Evolutionary conservation across 108 stramenopile species (phyloP).

Genomic region (Mayamaea pseudoterrestris): DNA sequence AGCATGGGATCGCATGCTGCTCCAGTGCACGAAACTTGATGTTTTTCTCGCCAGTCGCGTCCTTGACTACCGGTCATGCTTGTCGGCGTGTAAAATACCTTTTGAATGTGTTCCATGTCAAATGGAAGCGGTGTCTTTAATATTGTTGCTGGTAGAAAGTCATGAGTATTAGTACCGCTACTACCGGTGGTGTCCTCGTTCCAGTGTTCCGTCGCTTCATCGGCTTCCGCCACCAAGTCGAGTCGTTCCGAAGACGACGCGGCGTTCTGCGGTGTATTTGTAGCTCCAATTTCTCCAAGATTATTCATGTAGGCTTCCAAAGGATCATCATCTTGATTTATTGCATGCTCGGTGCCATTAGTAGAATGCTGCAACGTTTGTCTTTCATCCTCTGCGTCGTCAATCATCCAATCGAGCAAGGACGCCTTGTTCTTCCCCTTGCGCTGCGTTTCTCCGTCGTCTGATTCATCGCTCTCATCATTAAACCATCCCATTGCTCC

Average conservation of each 20-base stretch:
- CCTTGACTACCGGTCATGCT: slow-evolving; percentile 5
- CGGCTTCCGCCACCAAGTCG: slow-evolving; percentile 71
- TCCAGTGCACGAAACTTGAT: slow-evolving; percentile 20
- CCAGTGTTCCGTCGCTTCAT: slow-evolving; percentile 79
- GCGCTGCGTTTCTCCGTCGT: background rate
- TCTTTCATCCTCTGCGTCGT: too few relatives aligned
- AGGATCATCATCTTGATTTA: slow-evolving; percentile 32
- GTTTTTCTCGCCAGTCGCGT: slow-evolving; percentile 36
- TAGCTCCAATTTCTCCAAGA: slow-evolving; percentile 9
- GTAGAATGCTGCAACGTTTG: background rate
- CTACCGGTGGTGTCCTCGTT: slow-evolving; percentile 6
- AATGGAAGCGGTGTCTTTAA: background rate
- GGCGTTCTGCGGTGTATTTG: background rate
- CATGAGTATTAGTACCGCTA: slow-evolving; percentile 7
- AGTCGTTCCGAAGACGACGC: slow-evolving; percentile 17
- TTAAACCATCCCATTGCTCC: slow-evolving; percentile 49
- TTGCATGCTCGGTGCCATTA: background rate
- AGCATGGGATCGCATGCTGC: slow-evolving; percentile 48
- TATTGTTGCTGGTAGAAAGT: background rate
- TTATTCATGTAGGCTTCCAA: slow-evolving; percentile 79
- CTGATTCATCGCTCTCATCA: slow-evolving; percentile 16
- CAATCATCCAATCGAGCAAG: too few relatives aligned
- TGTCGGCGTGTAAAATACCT: background rate
- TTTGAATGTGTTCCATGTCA: background rate
- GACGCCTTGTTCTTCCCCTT: too few relatives aligned